These are phyloP conservation scores for Nigrospora oryzae DNA, from an alignment of 2,329 filamentous ascomycete species.

Conservation along the genomic window DNA sequence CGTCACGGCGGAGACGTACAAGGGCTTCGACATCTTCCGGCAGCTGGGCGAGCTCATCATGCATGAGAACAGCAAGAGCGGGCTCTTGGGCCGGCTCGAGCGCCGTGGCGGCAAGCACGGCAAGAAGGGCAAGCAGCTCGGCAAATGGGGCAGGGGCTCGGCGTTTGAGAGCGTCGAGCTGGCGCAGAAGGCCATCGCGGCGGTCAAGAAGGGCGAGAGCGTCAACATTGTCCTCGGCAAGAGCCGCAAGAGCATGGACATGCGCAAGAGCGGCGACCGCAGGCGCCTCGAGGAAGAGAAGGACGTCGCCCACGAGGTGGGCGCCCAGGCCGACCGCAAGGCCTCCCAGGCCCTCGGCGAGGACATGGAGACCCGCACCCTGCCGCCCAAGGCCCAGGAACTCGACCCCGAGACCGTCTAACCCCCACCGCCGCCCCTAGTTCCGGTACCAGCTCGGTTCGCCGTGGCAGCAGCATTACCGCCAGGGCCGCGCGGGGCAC, in stretches of 20 bases:
- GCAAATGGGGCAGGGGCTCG: slow-evolving; percentile 29
- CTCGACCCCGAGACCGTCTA: not conserved
- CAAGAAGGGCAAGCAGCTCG: slow-evolving; percentile 23
- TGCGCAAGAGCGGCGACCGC: not conserved
- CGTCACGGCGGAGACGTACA: slow-evolving; percentile 21
- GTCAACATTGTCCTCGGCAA: slow-evolving; percentile 21
- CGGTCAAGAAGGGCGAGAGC: slow-evolving; percentile 33
- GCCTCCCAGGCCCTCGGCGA: not conserved
- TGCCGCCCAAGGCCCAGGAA: not conserved
- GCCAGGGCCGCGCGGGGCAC: too few relatives aligned
- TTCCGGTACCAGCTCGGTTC: not conserved
- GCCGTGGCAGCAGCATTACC: not conserved
- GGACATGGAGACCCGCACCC: not conserved
- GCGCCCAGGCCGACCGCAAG: not conserved
- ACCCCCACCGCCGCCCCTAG: not conserved
- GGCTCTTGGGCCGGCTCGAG: slow-evolving; percentile 3
- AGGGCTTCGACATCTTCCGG: slow-evolving; percentile 33
- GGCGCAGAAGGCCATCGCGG: slow-evolving; percentile 35
- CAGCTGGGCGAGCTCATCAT: slow-evolving; percentile 29
- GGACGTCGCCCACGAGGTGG: not conserved
- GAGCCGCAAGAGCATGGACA: slow-evolving; percentile 1
- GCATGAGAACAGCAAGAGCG: slow-evolving; percentile 18
- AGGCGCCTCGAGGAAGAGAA: not conserved
- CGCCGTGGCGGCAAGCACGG: slow-evolving; percentile 16
- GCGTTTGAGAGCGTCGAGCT: slow-evolving; percentile 41